A percentile compares a stretch with the other conserved stretches of the same genome.
phyloP scores from a whole-genome alignment of 177 flowering plant genomes.

The Vitis hybrid region DNA sequence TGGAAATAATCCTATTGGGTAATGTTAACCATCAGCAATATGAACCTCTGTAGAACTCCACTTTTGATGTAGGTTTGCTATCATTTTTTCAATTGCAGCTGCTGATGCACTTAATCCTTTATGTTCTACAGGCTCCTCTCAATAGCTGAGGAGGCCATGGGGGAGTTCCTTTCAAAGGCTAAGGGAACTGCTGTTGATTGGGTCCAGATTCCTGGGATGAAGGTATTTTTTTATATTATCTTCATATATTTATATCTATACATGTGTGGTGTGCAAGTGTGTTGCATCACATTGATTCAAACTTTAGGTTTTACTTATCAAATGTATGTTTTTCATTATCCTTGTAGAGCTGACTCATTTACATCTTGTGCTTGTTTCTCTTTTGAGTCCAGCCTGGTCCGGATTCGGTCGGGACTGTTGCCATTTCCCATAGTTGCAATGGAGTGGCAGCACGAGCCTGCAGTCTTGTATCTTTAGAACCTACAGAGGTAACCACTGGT shows the following conservation, averaged over 20 bases:
- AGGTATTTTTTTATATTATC: slow-evolving; percentile 42
- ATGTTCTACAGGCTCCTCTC: slow-evolving; percentile 70
- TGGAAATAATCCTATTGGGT: slow-evolving; percentile 90
- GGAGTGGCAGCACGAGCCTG: slow-evolving; percentile 99
- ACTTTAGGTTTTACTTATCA: too few species aligned
- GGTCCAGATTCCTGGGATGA: slow-evolving; percentile 99
- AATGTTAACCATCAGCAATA: slow-evolving; percentile 13
- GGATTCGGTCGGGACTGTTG: slow-evolving; percentile 98
- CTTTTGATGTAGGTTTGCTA: background rate
- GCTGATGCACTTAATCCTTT: background rate
- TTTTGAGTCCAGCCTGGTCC: slow-evolving; percentile 83
- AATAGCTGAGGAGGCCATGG: slow-evolving; percentile 95
- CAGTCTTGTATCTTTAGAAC: slow-evolving; percentile 89
- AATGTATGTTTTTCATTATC: background rate
- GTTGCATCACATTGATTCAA: too few species aligned
- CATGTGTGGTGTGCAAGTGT: background rate
- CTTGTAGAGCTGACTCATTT: background rate
- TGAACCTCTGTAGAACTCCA: background rate
- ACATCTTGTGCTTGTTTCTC: too few species aligned
- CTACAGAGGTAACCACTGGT: slow-evolving; percentile 61
- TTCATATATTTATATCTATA: background rate
- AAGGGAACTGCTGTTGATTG: slow-evolving; percentile 99
- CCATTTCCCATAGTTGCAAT: slow-evolving; percentile 82
- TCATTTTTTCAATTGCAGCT: background rate
- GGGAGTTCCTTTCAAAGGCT: slow-evolving; percentile 99